Conservation (phyloP, 208 protist species). For the Leptomonas seymouri region DNA sequence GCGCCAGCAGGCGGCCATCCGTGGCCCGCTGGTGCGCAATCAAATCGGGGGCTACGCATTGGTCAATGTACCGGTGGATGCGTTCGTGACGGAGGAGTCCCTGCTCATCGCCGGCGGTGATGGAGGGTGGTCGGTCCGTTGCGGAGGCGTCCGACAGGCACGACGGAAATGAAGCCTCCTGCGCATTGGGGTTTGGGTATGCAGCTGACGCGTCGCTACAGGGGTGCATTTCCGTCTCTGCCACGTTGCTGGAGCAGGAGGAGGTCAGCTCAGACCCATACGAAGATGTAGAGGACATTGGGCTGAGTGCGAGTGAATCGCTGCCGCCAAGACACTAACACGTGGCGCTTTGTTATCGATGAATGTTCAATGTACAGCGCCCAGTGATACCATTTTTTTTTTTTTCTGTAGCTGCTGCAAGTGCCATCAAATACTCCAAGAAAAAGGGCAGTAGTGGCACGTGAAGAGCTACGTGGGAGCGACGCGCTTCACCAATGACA, state of each 20-base stretch:
- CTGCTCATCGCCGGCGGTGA: neutral
- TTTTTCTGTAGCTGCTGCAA: too few species aligned
- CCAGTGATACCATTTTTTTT: too few species aligned
- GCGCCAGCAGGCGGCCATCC: slow-evolving; percentile 13
- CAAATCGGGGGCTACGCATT: slow-evolving; percentile 20
- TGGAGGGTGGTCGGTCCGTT: neutral
- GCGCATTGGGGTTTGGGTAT: neutral
- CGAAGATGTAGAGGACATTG: slow-evolving; percentile 5
- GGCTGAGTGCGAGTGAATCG: neutral
- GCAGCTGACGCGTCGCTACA: neutral
- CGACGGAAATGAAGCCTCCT: neutral
- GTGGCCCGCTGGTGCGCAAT: slow-evolving; percentile 21
- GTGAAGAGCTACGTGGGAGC: too few species aligned
- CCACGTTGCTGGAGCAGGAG: neutral
- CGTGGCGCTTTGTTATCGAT: neutral
- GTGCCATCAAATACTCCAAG: too few species aligned
- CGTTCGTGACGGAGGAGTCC: slow-evolving; percentile 15
- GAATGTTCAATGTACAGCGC: neutral
- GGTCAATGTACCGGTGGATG: slow-evolving; percentile 34
- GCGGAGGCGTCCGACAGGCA: neutral
- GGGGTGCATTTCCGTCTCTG: neutral
- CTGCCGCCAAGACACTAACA: neutral
- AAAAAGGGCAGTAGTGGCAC: too few species aligned
- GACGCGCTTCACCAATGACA: too few species aligned
- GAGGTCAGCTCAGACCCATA: slow-evolving; percentile 5